Base-by-base conservation (phyloP, 225 moss, liverwort and hornwort genomes). In the Anthoceros angustus region DNA sequence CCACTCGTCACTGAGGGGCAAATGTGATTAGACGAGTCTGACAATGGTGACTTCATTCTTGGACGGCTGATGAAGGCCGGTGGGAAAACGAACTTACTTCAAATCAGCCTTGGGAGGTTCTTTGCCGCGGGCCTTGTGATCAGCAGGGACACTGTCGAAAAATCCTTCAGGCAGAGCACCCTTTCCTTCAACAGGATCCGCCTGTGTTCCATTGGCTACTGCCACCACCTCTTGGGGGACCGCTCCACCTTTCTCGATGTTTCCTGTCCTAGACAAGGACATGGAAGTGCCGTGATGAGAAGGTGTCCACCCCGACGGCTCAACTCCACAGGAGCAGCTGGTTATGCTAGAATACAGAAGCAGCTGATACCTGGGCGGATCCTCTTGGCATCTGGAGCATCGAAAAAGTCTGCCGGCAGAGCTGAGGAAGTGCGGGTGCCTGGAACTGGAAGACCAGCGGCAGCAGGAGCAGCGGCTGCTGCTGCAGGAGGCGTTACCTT, bases 81-180 rank as follows among this genome's bases (percentile, higher is more conserved):
- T 15, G 25, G 25, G 68, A 65, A 26, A 74, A 63, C 40, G 65
- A 73, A 43, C 86, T 79, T 72, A 93, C 93, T 89, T 83, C 46
- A 92, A 86, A 63, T 83, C 89, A 42, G 92, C 67, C 78, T 98
- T 98, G 20, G 84, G 84, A 41, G 91, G 86, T 55, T 89, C 98
- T 61, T 92, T 66, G 65, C 98, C 98, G 67, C 89, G 85, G 40
- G 98, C 98, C 61, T 87, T 83, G 74, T 92, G 89, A 63, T 98
- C 98, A 62, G 92, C 98, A 43, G 86, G 82, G 65, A 83, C 87
- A 66, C 87, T 86, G 75, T 92, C 98, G 69, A 98, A 98, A 62
- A 98, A 98, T 42, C 98, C 98, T 78, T 87, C 86, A 24, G 98
- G 98, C 65, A 98, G 78, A 63, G 72, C 48, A 14, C 77, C 67